Conservation (phyloP, 1,139 yeast species). For the Scheffersomyces lignicola region DNA sequence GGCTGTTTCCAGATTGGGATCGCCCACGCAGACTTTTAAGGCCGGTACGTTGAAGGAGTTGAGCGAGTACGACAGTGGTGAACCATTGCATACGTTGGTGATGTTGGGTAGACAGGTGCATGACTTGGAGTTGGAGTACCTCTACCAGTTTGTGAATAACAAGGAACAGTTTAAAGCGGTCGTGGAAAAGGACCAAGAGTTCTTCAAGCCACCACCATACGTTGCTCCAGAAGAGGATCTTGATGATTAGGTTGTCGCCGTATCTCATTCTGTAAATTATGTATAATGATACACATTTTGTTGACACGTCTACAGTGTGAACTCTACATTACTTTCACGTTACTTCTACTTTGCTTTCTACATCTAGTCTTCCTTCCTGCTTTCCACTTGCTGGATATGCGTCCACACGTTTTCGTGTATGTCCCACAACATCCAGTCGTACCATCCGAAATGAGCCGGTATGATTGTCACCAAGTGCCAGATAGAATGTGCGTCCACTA, state of each 20-base stretch:
- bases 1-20: constrained; percentile 87
- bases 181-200: constrained; percentile 71
- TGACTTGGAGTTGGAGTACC: constrained; percentile 85
- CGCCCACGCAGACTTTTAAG: constrained; percentile 77
- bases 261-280: too few relatives aligned
- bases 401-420: constrained; percentile 32
- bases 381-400: constrained; percentile 11
- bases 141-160: constrained; percentile 74
- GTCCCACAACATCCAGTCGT: constrained; percentile 52
- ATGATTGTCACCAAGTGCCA: constrained; percentile 85
- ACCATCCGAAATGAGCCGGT: constrained; percentile 53
- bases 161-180: constrained; percentile 57
- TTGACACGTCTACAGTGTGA: too few relatives aligned
- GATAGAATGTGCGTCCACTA: constrained; percentile 88
- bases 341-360: constrained; percentile 4
- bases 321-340: too few relatives aligned
- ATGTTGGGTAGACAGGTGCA: constrained; percentile 93
- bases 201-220: constrained; percentile 61
- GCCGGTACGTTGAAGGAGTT: constrained; percentile 81
- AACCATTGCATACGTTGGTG: constrained; percentile 88
- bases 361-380: constrained; percentile 10
- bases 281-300: too few relatives aligned
- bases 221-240: constrained; percentile 39
- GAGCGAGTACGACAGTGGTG: constrained; percentile 85
- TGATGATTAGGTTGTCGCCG: constrained; percentile 14